Percentiles rank a stretch among this genome's conserved stretches.
phyloP scores from a whole-genome alignment of 169 alveolate genomes.

The Plasmodium berghei region DNA sequence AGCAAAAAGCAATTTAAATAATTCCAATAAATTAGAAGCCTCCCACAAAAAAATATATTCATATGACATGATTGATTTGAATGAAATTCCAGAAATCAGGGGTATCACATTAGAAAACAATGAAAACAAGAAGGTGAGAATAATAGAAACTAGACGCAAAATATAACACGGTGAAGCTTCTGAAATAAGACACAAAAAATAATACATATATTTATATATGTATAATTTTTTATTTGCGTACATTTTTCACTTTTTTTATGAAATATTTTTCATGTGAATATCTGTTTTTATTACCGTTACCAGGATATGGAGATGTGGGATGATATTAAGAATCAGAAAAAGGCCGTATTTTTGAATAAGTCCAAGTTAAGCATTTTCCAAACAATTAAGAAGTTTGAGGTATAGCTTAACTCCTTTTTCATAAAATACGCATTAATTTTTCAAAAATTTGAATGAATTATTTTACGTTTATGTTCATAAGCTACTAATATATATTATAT shows the following conservation, averaged over 20 bases:
- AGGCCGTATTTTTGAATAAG: slow-evolving; percentile 51
- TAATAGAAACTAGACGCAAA: not conserved
- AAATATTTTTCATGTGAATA: not conserved
- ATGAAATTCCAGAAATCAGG: slow-evolving; percentile 3
- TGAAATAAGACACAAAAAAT: not conserved
- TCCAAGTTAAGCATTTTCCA: slow-evolving; percentile 58
- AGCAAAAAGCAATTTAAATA: slow-evolving; percentile 8
- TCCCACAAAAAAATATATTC: not conserved
- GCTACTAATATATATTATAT: slow-evolving; percentile 13
- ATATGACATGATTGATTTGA: slow-evolving; percentile 60
- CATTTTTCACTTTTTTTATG: not conserved
- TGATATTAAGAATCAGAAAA: slow-evolving; percentile 33
- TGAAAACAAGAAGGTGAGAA: slow-evolving; percentile 40
- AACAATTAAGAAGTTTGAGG: slow-evolving; percentile 60
- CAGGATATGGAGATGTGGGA: slow-evolving; percentile 66
- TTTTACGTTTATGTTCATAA: not conserved
- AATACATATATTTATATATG: not conserved
- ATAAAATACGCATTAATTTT: not conserved
- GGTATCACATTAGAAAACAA: slow-evolving; percentile 10
- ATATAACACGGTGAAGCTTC: not conserved
- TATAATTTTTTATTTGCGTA: not conserved
- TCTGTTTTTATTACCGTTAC: not conserved
- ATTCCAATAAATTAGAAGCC: slow-evolving; percentile 18
- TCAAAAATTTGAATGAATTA: not conserved
- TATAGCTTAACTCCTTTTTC: slow-evolving; percentile 3